A percentile compares a stretch with the other conserved stretches of the same genome.
Conservation (phyloP, 495 filamentous ascomycete genomes). For the Cetradonia linearis region DNA sequence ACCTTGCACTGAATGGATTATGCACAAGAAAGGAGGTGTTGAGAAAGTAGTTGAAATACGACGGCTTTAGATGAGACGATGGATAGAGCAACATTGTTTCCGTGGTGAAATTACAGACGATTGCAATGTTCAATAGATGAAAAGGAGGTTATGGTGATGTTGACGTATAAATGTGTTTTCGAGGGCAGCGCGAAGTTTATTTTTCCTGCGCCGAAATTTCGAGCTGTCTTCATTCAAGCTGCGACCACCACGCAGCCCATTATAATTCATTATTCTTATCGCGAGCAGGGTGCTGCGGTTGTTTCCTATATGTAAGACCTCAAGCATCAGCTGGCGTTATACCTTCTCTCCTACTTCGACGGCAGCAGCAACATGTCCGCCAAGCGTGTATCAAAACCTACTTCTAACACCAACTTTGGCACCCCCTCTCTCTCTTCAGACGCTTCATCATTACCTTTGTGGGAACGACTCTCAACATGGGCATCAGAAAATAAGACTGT, state of each 20-base stretch:
- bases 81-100: not conserved
- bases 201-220: slow-evolving; percentile 15
- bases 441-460: slow-evolving; percentile 56
- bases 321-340: not conserved
- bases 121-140: not conserved
- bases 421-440: slow-evolving; percentile 39
- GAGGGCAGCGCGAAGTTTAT: slow-evolving; percentile 5
- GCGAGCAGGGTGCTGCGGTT: not conserved
- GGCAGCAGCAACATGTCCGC: slow-evolving; percentile 24
- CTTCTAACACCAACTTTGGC: slow-evolving; percentile 33
- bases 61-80: not conserved
- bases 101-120: not conserved
- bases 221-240: slow-evolving; percentile 5
- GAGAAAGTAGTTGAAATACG: not conserved
- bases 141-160: not conserved
- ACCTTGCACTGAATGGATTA: not conserved
- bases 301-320: not conserved
- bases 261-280: not conserved
- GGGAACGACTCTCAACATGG: slow-evolving; percentile 85
- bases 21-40: not conserved
- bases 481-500: slow-evolving; percentile 88
- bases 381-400: slow-evolving; percentile 16
- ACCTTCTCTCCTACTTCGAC: not conserved
- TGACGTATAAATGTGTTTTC: slow-evolving; percentile 14
- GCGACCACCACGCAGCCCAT: not conserved